Base-by-base conservation (phyloP, 495 filamentous ascomycete genomes). In the Aspergillus taichungensis region DNA sequence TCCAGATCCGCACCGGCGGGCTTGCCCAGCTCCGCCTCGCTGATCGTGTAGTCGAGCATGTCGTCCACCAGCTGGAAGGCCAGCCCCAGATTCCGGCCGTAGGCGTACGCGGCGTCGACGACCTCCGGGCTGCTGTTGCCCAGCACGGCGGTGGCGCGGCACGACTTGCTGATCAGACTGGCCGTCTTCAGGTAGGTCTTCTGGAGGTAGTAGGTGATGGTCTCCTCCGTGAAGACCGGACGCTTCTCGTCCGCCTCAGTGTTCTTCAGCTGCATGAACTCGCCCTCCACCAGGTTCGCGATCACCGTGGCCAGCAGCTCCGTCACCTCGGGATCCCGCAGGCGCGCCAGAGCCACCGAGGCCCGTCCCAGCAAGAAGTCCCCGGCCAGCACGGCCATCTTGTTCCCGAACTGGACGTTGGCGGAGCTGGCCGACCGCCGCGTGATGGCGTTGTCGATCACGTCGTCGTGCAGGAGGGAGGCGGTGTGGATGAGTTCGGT, bases 261-360 rank as follows among this genome's bases (percentile, higher is more conserved):
- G 66, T 98, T 98, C 67, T 95, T 91, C 43, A 98, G 72, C 69
- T 98, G 92, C 90, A 97, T 97, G 72, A 98, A 95, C 62, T 98
- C 92, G 51, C 92, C 92, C 67, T 98, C 94, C 18, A 98, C 91
- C 13, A 98, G 70, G 52, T 98, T 97, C 29, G 94, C 89, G 53
- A 98, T 95, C 24, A 97, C 92, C 4, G 89, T 97, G 7, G 92
- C 89, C 41, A 98, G 67, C 6, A 98, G 77, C 67, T 98, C 92
- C 6, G 87, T 87, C 0, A 97, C 92, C 62, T 98, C 92, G 30
- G 89, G 85, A 51, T 97, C 84, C 8, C 94, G 78, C 45, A 98
- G 65, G 24, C 92, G 82, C 7, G 92, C 92, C 30, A 98, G 72
- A 18, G 91, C 91, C 11, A 97, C 91, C 0, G 94, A 97, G 2